phyloP scores from a whole-genome alignment of 768 basidiomycete genomes.

The Calocera viscosa region DNA sequence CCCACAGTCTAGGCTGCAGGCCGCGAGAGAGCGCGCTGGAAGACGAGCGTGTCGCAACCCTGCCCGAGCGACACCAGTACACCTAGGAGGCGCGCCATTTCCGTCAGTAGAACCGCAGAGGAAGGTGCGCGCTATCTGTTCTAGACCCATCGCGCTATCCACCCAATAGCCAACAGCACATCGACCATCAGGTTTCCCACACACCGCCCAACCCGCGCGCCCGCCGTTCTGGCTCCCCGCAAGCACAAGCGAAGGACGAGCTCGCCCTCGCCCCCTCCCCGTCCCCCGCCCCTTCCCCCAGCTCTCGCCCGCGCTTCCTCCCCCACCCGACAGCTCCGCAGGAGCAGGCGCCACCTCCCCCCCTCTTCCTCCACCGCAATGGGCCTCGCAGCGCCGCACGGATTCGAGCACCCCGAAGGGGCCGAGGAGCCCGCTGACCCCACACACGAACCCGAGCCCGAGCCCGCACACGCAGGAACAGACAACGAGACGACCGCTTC shows the following conservation, averaged over 20 bases:
- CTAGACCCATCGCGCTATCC: no score
- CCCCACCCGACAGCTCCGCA: background rate
- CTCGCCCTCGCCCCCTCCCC: background rate
- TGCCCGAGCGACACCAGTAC: no score
- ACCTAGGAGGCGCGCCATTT: no score
- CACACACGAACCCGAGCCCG: background rate
- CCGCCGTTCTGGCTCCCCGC: slow-evolving; percentile 8
- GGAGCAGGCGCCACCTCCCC: background rate
- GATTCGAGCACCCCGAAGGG: background rate
- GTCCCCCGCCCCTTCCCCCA: background rate
- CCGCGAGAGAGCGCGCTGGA: no score
- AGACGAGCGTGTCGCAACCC: no score
- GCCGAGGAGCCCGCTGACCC: background rate
- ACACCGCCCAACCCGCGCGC: background rate
- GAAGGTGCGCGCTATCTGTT: no score
- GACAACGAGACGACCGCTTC: background rate
- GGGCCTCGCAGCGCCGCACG: background rate
- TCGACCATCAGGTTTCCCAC: no score
- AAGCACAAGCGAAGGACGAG: background rate
- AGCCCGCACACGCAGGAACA: background rate
- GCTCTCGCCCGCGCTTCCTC: background rate
- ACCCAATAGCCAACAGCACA: no score
- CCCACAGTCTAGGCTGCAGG: no score
- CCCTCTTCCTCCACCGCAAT: background rate
- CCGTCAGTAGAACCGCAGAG: no score